Conservation (phyloP, 306 rosid species). For the Cucurbita moschata region DNA sequence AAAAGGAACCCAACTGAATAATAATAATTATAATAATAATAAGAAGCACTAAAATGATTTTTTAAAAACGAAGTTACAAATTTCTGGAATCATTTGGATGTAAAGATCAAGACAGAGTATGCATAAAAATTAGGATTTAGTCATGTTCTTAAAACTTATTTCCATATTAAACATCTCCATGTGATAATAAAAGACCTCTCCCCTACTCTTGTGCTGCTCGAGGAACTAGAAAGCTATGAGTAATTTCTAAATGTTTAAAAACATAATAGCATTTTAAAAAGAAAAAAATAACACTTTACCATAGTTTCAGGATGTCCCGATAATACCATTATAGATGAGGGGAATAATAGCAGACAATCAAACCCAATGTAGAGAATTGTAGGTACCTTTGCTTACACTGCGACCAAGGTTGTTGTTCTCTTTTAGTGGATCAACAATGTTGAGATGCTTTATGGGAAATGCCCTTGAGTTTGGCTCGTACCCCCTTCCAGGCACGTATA, state of each 20-base stretch:
- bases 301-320: not conserved
- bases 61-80: not conserved
- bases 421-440: conserved; percentile 82
- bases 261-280: not conserved
- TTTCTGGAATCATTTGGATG: not conserved
- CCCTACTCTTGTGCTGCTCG: not conserved
- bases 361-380: not conserved
- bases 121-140: not conserved
- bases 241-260: not conserved
- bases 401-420: conserved; percentile 94
- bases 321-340: not conserved
- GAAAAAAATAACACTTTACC: not conserved
- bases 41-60: not conserved
- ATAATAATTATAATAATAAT: too few relatives aligned
- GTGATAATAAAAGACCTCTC: not conserved
- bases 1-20: not conserved
- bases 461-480: conserved; percentile 32
- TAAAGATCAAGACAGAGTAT: not conserved
- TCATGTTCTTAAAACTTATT: not conserved
- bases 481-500: conserved; percentile 52
- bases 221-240: not conserved
- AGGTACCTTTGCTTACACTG: conserved; percentile 70
- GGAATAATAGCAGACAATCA: not conserved
- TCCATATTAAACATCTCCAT: not conserved
- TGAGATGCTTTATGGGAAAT: conserved; percentile 64